These are phyloP conservation scores for Onygenales sp. DNA, from an alignment of 2,329 filamentous ascomycete genomes.

Conservation along the genomic window DNA sequence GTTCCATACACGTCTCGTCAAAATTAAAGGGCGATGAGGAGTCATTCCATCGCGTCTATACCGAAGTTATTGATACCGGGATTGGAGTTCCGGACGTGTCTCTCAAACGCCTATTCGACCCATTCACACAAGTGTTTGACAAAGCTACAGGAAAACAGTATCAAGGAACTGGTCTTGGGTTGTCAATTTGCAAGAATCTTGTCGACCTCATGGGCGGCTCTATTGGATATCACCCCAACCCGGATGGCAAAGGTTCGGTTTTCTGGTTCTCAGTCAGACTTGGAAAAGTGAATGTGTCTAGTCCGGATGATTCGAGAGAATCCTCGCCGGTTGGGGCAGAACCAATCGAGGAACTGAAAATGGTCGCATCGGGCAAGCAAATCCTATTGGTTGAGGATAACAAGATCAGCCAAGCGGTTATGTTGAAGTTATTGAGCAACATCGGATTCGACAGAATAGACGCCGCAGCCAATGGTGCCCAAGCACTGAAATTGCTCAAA, in stretches of 20 bases:
- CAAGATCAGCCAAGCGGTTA: slow-evolving; percentile 33
- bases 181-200: slow-evolving; percentile 49
- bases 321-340: slow-evolving; percentile 11
- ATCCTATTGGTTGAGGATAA: slow-evolving; percentile 35
- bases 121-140: slow-evolving; percentile 48
- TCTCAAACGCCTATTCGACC: slow-evolving; percentile 42
- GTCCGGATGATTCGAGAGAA: neutral
- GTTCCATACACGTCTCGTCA: slow-evolving; percentile 40
- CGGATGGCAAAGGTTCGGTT: slow-evolving; percentile 38
- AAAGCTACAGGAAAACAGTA: slow-evolving; percentile 41
- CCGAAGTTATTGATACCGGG: slow-evolving; percentile 46
- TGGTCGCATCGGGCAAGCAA: slow-evolving; percentile 32
- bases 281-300: slow-evolving; percentile 1
- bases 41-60: slow-evolving; percentile 34
- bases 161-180: slow-evolving; percentile 47
- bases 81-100: slow-evolving; percentile 43
- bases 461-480: slow-evolving; percentile 34
- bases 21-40: slow-evolving; percentile 34
- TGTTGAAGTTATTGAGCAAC: slow-evolving; percentile 27
- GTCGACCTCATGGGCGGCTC: slow-evolving; percentile 48
- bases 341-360: slow-evolving; percentile 22
- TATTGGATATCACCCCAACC: slow-evolving; percentile 38
- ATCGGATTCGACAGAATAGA: slow-evolving; percentile 35
- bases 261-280: slow-evolving; percentile 43
- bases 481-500: slow-evolving; percentile 35